phyloP scores from a whole-genome alignment of 1,284 basidiomycete species.

The Apiotrichum gamsii region DNA sequence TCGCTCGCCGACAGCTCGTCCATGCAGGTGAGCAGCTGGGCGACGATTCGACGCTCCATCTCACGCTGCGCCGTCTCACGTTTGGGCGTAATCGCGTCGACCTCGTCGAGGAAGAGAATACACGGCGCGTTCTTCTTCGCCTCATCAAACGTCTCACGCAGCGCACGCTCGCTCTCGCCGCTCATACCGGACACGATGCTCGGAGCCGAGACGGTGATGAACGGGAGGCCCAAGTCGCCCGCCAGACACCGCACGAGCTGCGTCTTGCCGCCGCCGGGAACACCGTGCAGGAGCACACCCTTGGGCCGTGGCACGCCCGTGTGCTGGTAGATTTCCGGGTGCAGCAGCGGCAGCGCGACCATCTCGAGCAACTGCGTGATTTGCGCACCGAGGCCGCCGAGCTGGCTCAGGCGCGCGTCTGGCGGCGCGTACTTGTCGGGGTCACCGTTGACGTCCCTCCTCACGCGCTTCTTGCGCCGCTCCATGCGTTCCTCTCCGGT shows the following conservation, averaged over 20 bases:
- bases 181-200: conserved; percentile 96
- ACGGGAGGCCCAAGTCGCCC: conserved; percentile 84
- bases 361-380: conserved; percentile 92
- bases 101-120: conserved; percentile 91
- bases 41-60: conserved; percentile 96
- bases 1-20: conserved; percentile 53
- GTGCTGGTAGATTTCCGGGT: conserved; percentile 90
- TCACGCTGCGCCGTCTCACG: conserved; percentile 93
- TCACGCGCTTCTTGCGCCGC: conserved; percentile 17
- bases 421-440: conserved; percentile 43
- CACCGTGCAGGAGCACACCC: conserved; percentile 91
- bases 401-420: conserved; percentile 58
- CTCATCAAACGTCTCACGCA: conserved; percentile 93
- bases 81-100: conserved; percentile 96
- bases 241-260: conserved; percentile 86
- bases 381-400: conserved; percentile 79
- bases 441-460: conserved; percentile 8
- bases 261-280: conserved; percentile 95
- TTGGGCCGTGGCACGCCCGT: conserved; percentile 88
- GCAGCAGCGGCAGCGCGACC: conserved; percentile 87
- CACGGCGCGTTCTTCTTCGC: conserved; percentile 88
- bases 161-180: conserved; percentile 91
- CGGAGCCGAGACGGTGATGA: conserved; percentile 88
- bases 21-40: conserved; percentile 95
- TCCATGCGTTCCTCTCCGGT: neutral